Conservation (phyloP, 73 alveolate species). For the Paramecium tetraurelia region DNA sequence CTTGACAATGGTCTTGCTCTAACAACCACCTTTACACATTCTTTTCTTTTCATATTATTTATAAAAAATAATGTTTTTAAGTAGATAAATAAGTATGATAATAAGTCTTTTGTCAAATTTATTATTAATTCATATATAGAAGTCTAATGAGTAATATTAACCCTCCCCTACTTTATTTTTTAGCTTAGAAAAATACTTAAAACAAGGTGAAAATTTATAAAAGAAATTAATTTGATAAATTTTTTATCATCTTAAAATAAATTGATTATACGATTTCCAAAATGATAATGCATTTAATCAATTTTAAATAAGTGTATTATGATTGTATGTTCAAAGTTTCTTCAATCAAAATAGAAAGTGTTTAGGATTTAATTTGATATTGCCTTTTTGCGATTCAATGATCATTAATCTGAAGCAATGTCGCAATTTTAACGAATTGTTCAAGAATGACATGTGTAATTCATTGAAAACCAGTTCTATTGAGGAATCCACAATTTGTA, state of each 20-base stretch:
- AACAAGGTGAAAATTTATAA: neutral
- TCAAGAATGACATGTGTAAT: neutral
- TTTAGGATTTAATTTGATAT: neutral
- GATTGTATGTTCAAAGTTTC: neutral
- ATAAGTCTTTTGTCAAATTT: neutral
- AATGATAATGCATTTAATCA: neutral
- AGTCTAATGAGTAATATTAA: neutral
- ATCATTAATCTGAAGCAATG: neutral
- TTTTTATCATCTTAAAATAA: neutral
- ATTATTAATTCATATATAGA: neutral
- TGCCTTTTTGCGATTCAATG: neutral
- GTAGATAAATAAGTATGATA: neutral
- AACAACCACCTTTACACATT: conserved; percentile 93
- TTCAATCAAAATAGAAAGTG: neutral
- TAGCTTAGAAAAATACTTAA: neutral
- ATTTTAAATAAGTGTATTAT: neutral
- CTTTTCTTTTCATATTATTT: conserved; percentile 80
- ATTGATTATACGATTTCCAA: neutral
- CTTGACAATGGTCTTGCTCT: conserved; percentile 92
- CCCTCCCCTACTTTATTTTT: neutral
- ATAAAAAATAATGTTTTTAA: neutral
- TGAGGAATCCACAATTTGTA: neutral
- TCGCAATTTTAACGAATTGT: neutral
- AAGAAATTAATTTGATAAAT: neutral
- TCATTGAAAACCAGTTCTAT: neutral